A percentile compares a stretch with the other conserved stretches of the same genome.
Conservation (phyloP, 2,329 filamentous ascomycete species). For the Xylariaceae sp. region DNA sequence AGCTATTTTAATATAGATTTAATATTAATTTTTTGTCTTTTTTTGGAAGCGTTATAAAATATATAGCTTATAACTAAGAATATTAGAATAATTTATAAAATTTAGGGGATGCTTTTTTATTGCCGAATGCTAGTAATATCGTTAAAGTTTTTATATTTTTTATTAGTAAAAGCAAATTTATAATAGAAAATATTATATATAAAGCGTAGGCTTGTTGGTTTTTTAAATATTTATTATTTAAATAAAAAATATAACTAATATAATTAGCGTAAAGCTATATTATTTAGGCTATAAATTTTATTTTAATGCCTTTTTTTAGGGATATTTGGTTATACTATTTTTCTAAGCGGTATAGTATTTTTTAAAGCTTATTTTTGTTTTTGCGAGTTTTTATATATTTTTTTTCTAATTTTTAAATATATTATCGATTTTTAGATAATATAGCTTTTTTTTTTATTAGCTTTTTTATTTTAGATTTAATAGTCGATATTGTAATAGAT, state of each 20-base stretch:
- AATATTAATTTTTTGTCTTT: neutral
- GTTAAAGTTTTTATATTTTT: neutral
- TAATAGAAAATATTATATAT: neutral
- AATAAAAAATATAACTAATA: neutral
- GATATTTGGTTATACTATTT: neutral
- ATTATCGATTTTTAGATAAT: neutral
- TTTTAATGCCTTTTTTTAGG: neutral
- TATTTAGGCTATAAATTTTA: neutral
- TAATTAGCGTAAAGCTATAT: neutral
- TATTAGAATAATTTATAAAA: neutral
- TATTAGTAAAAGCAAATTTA: neutral
- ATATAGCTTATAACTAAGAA: neutral
- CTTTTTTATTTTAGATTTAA: neutral
- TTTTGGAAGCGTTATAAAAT: neutral
- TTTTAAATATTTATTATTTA: neutral
- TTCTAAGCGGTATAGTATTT: neutral
- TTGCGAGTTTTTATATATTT: neutral
- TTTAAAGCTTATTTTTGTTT: neutral
- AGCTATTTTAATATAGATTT: neutral
- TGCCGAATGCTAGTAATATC: neutral
- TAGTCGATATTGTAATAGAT: neutral
- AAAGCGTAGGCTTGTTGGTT: neutral
- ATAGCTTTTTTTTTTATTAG: neutral
- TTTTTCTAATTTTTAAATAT: neutral
- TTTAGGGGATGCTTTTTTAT: neutral